phyloP scores from a whole-genome alignment of 1,139 yeast genomes.

The Suzukiozyma palmioleophila region DNA sequence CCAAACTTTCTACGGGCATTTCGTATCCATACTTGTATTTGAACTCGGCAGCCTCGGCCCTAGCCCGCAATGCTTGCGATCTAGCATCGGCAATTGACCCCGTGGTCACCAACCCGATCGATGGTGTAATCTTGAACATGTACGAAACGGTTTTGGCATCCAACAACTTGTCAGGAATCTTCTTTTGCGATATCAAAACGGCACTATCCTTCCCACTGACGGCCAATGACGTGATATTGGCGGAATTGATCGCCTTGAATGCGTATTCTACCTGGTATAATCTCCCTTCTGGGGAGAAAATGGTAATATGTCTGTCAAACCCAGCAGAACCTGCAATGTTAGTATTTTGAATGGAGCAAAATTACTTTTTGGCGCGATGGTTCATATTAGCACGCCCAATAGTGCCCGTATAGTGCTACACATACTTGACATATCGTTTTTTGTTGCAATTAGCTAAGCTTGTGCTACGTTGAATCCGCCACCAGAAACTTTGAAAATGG shows the following conservation, averaged over 20 bases:
- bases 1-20: constrained; percentile 91
- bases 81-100: constrained; percentile 98
- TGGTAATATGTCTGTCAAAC: constrained; percentile 96
- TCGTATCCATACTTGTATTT: constrained; percentile 92
- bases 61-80: constrained; percentile 83
- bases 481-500: background rate
- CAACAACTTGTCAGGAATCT: constrained; percentile 89
- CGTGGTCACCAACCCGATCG: constrained; percentile 87
- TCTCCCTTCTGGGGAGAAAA: constrained; percentile 97
- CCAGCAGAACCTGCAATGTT: constrained; percentile 65
- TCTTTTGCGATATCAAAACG: constrained; percentile 91
- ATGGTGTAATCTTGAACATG: constrained; percentile 74
- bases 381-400: no score
- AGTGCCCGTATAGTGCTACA: background rate
- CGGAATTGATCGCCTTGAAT: constrained; percentile 91
- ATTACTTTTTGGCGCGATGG: no score
- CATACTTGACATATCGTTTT: constrained; percentile 1
- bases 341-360: constrained; percentile 6
- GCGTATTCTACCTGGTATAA: constrained; percentile 97
- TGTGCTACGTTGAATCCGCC: background rate
- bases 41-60: constrained; percentile 92
- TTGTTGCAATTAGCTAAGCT: background rate
- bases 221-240: constrained; percentile 86
- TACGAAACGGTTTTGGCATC: constrained; percentile 84
- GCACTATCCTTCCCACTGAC: constrained; percentile 83